Evolutionary conservation across 2,329 filamentous ascomycete species (phyloP), one percentile per base, ranked within the genome.

Genomic region (Scytalidium lignicola): DNA sequence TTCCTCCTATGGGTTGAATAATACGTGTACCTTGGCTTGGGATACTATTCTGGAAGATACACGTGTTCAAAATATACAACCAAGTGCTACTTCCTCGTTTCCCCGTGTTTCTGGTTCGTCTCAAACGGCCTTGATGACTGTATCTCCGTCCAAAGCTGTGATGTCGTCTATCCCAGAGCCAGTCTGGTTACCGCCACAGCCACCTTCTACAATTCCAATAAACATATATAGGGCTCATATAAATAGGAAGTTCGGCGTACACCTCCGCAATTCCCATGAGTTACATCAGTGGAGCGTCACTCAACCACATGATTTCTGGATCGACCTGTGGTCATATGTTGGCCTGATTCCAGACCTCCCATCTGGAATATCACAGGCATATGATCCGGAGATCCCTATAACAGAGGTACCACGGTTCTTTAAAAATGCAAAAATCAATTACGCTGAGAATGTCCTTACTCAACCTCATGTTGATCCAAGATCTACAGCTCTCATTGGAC

Each of bases 171-270:
- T 21, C 19, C 32, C 46, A 48, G 40, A 21, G 40, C 46, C 46
- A 15, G 40, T 48, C 43, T 48, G 46, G 46, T 20, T 15, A 44
- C 46, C 46, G 22, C 40, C 15, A 26, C 21, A 41, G 46, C 40
- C 37, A 28, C 37, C 46, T 26, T 48, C 46, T 17, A 43, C 21
- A 32, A 48, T 48, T 19, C 46, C 46, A 44, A 48, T 48, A 41
- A 48, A 48, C 46, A 41, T 12, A 48, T 48, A 48, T 44, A 32
- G 46, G 23, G 46, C 32, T 41, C 46, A 48, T 44, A 43, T 48
- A 39, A 48, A 48, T 19, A 41, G 21, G n/a, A 48, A 48, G 29
- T 48, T 48, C 43, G 26, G 41, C 20, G 19, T 15, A 12, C 20
- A 43, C 18, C 40, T 48, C 37, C n/a, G 37, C 20, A 23, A 48